Evolutionary conservation across 164 flowering plant species (phyloP).

Genomic region (Pachysandra terminalis): DNA sequence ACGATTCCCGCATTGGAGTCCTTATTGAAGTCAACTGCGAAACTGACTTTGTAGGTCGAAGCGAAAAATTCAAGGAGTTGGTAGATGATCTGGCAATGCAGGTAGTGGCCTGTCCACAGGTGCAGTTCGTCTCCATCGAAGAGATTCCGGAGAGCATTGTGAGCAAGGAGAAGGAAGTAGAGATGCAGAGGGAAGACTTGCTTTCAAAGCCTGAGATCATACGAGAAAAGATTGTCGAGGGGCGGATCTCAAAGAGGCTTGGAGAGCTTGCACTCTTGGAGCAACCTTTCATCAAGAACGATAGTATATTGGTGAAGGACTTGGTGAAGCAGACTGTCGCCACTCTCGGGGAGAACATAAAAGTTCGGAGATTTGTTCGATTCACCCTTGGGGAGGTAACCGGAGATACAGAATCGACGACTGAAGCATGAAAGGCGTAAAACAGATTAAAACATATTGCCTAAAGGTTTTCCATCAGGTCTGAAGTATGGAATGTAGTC

Average conservation of each 20-base stretch:
- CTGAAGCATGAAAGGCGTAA: slow-evolving; percentile 21
- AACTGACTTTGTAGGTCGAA: slow-evolving; percentile 93
- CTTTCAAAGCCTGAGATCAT: slow-evolving; percentile 88
- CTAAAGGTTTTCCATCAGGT: no score
- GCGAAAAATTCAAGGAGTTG: slow-evolving; percentile 82
- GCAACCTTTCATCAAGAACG: slow-evolving; percentile 89
- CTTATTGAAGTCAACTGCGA: slow-evolving; percentile 96
- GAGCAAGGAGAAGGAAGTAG: slow-evolving; percentile 70
- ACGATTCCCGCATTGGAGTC: slow-evolving; percentile 91
- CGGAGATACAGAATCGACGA: slow-evolving; percentile 21
- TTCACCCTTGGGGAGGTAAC: slow-evolving; percentile 80
- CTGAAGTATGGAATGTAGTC: no score
- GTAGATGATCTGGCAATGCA: slow-evolving; percentile 99
- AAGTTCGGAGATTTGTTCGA: slow-evolving; percentile 74
- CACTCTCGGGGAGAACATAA: slow-evolving; percentile 86
- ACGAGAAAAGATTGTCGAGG: slow-evolving; percentile 88
- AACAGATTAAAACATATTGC: neutral
- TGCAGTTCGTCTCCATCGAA: slow-evolving; percentile 72
- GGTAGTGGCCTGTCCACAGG: slow-evolving; percentile 88
- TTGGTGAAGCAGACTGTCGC: slow-evolving; percentile 95
- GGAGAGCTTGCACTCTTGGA: slow-evolving; percentile 89
- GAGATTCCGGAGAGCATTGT: slow-evolving; percentile 62
- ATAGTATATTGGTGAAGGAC: slow-evolving; percentile 75
- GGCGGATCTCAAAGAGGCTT: slow-evolving; percentile 87
- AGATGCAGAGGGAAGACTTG: slow-evolving; percentile 96